A percentile compares a stretch with the other conserved stretches of the same genome.
These are phyloP conservation scores for Coemansia sp. DNA, from an alignment of 192 early-diverging fungal genomes.

Conservation along the genomic window DNA sequence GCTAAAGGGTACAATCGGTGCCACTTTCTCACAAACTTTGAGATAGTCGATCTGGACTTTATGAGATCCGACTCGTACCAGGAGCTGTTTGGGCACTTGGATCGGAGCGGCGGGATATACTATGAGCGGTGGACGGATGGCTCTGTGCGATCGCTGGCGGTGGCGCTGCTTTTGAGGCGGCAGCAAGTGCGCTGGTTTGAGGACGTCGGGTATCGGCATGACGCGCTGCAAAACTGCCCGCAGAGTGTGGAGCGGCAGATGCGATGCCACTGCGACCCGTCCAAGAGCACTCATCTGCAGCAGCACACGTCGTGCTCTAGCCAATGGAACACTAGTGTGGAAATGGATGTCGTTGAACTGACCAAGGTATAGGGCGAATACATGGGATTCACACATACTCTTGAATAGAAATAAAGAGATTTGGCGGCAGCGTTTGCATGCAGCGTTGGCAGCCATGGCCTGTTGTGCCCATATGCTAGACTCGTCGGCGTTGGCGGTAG, in stretches of 20 bases:
- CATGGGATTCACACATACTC: too few relatives aligned
- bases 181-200: slow-evolving; percentile 66
- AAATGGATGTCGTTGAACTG: neutral
- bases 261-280: slow-evolving; percentile 31
- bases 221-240: slow-evolving; percentile 33
- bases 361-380: too few relatives aligned
- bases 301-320: slow-evolving; percentile 30
- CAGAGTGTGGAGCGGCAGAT: slow-evolving; percentile 25
- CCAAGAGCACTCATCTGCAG: slow-evolving; percentile 25
- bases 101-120: slow-evolving; percentile 78
- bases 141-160: slow-evolving; percentile 65
- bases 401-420: too few relatives aligned
- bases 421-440: neutral
- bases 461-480: neutral
- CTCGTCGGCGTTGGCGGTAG: neutral
- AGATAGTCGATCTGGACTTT: slow-evolving; percentile 74
- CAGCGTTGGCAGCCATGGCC: neutral
- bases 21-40: slow-evolving; percentile 86
- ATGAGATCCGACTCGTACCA: slow-evolving; percentile 58
- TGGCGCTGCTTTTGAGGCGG: slow-evolving; percentile 52
- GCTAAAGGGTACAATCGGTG: slow-evolving; percentile 57
- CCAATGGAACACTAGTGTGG: slow-evolving; percentile 5
- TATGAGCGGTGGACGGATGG: slow-evolving; percentile 73
- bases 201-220: slow-evolving; percentile 64
- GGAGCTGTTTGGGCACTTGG: slow-evolving; percentile 67